Percentiles rank a stretch among this genome's conserved stretches.
phyloP scores from a whole-genome alignment of 108 stramenopile species.

The Schizochytrium sp. region DNA sequence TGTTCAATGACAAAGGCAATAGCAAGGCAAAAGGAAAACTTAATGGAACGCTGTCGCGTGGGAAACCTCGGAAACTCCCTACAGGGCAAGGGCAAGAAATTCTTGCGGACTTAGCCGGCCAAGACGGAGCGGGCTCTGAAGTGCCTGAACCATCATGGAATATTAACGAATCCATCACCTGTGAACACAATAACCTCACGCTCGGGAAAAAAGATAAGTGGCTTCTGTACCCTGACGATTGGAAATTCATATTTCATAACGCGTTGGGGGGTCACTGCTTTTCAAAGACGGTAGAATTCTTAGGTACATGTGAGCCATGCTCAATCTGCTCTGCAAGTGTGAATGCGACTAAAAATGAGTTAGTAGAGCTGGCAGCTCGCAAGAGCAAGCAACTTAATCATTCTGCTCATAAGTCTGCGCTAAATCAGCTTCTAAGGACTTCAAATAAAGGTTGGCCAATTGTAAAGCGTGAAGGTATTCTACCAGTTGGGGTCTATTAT shows the following conservation, averaged over 20 bases:
- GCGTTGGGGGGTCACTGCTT: conserved; percentile 27
- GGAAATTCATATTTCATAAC: not conserved
- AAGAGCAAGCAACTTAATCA: not conserved
- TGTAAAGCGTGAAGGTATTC: not conserved
- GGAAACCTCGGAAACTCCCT: not conserved
- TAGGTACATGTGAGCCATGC: not conserved
- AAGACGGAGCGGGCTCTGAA: not conserved
- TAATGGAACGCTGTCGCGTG: not conserved
- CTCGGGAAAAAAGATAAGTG: not conserved
- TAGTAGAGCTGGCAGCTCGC: not conserved
- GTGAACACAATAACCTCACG: not conserved
- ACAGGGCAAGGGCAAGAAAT: not conserved
- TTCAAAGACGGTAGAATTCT: not conserved
- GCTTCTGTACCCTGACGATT: not conserved
- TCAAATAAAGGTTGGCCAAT: not conserved
- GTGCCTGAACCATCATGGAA: not conserved
- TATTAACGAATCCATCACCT: conserved; percentile 23
- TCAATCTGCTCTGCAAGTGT: not conserved
- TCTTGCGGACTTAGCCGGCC: not conserved
- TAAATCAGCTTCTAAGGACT: not conserved
- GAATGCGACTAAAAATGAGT: not conserved
- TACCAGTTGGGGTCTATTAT: not conserved
- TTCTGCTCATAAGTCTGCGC: not conserved
- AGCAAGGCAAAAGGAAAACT: not conserved
- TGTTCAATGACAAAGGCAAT: not conserved